These are phyloP conservation scores for Ustilago trichophora DNA, from an alignment of 1,284 basidiomycete species.

Conservation along the genomic window DNA sequence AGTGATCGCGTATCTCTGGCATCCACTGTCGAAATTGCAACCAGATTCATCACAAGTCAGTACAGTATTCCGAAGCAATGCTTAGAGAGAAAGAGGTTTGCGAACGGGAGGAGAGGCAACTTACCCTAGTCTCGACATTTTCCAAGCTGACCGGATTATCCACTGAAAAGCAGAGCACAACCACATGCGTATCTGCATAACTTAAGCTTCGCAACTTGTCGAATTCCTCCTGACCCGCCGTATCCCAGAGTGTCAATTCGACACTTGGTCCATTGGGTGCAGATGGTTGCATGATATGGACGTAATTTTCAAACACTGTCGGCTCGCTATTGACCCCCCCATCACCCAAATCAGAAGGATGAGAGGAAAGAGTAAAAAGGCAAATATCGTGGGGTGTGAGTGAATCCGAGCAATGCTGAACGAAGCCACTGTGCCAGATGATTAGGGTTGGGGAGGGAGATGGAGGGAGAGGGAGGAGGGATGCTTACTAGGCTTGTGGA, in stretches of 20 bases:
- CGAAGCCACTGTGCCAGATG: too few species aligned
- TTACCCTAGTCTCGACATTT: conserved; percentile 83
- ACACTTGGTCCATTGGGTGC: conserved; percentile 77
- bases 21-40: conserved; percentile 74
- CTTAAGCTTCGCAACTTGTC: conserved; percentile 87
- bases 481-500: conserved; percentile 44
- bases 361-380: too few species aligned
- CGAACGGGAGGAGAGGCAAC: too few species aligned
- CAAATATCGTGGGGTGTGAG: too few species aligned
- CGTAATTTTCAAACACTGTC: conserved; percentile 79
- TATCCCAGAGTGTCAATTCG: conserved; percentile 94
- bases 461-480: neutral
- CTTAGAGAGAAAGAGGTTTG: too few species aligned
- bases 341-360: neutral
- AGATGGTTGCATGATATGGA: conserved; percentile 70
- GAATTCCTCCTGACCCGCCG: conserved; percentile 96
- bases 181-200: conserved; percentile 91
- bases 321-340: conserved; percentile 62
- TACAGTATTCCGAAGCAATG: neutral
- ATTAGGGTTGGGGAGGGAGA: too few species aligned
- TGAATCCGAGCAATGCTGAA: too few species aligned
- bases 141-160: conserved; percentile 79
- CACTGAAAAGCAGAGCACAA: conserved; percentile 34
- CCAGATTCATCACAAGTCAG: neutral
- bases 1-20: conserved; percentile 83